Conservation (phyloP, 176 grass and related monocot genomes). For the Avena eriantha region DNA sequence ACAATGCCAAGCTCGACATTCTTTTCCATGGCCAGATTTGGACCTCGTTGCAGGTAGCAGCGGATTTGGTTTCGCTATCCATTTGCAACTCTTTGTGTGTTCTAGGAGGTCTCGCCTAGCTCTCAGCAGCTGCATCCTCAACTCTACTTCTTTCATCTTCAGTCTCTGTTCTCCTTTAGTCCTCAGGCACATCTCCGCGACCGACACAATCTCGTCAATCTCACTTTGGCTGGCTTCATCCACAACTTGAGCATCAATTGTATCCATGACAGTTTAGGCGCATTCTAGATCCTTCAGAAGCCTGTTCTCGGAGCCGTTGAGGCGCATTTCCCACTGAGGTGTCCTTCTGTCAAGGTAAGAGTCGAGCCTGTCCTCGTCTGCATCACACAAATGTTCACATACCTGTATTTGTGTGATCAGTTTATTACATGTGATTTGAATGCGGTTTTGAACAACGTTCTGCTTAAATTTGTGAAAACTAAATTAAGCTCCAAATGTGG, state of each 20-base stretch:
- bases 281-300: background rate
- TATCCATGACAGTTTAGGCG: background rate
- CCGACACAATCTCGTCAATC: conserved; percentile 24
- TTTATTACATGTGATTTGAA: background rate
- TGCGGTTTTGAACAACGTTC: background rate
- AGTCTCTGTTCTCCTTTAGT: conserved; percentile 48
- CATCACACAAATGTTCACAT: background rate
- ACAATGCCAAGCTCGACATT: background rate
- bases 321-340: background rate
- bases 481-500: background rate
- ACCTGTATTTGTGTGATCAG: background rate
- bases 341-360: background rate
- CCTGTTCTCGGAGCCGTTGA: background rate
- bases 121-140: conserved; percentile 50
- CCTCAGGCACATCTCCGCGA: conserved; percentile 45
- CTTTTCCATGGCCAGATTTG: too few relatives aligned
- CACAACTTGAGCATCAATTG: conserved; percentile 44
- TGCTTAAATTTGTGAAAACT: too few relatives aligned
- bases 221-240: conserved; percentile 49
- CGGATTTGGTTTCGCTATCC: background rate
- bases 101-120: background rate
- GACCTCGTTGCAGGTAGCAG: too few relatives aligned
- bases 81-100: background rate
- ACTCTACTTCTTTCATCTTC: conserved; percentile 61
- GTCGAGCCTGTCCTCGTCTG: too few relatives aligned